Percentiles rank a stretch among this genome's conserved stretches.
Evolutionary conservation across 106 monocot species (phyloP).

Genomic region (Alisma plantagoaquatica): DNA sequence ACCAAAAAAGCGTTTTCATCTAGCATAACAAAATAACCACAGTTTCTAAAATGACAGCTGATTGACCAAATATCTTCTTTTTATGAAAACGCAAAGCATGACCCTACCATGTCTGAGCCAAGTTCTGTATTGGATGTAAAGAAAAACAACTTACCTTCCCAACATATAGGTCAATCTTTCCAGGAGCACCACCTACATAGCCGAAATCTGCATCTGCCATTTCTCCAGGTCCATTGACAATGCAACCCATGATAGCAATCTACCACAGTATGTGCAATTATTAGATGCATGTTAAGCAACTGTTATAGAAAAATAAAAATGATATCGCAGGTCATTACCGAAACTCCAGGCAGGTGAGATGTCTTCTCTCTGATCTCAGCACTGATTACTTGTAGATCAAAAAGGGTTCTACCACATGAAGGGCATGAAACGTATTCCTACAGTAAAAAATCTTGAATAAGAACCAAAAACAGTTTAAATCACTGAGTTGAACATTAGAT

Average conservation of each 20-base stretch:
- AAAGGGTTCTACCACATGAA: conserved; percentile 92
- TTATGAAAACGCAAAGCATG: no score
- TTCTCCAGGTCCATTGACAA: conserved; percentile 98
- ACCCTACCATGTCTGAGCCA: no score
- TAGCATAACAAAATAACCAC: no score
- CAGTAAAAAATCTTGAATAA: conserved; percentile 11
- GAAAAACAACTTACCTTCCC: conserved; percentile 94
- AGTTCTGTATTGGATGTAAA: no score
- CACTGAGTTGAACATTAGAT: no score
- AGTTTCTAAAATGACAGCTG: no score
- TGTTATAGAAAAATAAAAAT: no score
- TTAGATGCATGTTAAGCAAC: no score
- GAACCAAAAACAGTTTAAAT: no score
- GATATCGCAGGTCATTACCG: conserved; percentile 43
- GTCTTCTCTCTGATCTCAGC: conserved; percentile 96
- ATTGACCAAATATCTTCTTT: no score
- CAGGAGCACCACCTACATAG: conserved; percentile 95
- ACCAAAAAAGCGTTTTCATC: no score
- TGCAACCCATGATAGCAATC: conserved; percentile 99
- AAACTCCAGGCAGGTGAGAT: conserved; percentile 92
- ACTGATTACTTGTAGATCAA: conserved; percentile 96
- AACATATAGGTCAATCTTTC: conserved; percentile 98
- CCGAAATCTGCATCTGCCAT: conserved; percentile 99
- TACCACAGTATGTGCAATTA: conserved; percentile 25
- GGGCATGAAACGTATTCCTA: conserved; percentile 99